A percentile compares a stretch with the other conserved stretches of the same genome.
Conservation (phyloP, 2,329 filamentous ascomycete genomes). For the Phyllosticta capitalensis region DNA sequence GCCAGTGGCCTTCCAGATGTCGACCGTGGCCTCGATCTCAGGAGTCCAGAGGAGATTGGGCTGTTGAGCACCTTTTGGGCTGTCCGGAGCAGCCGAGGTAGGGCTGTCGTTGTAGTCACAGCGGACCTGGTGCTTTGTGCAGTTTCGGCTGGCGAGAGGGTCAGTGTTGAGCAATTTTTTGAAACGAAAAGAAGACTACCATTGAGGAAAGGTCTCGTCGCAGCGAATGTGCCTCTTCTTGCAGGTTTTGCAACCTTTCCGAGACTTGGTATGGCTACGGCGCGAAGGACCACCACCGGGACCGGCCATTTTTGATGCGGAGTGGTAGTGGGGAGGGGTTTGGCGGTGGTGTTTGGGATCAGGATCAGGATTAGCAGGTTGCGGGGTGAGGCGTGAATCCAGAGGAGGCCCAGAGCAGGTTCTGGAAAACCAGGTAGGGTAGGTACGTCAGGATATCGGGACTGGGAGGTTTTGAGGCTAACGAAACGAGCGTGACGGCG, state of each 20-base stretch:
- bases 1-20: conserved; percentile 74
- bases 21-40: conserved; percentile 71
- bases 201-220: conserved; percentile 96
- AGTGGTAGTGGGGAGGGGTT: conserved; percentile 4
- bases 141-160: conserved; percentile 64
- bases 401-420: background rate
- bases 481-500: conserved; percentile 25
- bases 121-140: conserved; percentile 96
- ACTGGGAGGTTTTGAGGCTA: conserved; percentile 8
- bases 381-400: conserved; percentile 2
- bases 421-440: conserved; percentile 1
- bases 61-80: conserved; percentile 41
- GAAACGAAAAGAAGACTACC: conserved; percentile 47
- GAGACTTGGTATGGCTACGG: conserved; percentile 93
- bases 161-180: background rate
- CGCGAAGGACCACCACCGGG: conserved; percentile 87
- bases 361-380: background rate
- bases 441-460: background rate
- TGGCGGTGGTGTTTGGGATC: background rate
- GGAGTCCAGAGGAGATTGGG: conserved; percentile 73
- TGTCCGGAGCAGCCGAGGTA: conserved; percentile 51
- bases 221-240: conserved; percentile 96
- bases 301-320: conserved; percentile 60
- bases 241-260: conserved; percentile 97
- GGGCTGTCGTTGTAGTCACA: conserved; percentile 94